Percentiles rank a stretch among this genome's conserved stretches.
Evolutionary conservation across 352 stramenopile species (phyloP).

Genomic region (Stramenopiles sp.): DNA sequence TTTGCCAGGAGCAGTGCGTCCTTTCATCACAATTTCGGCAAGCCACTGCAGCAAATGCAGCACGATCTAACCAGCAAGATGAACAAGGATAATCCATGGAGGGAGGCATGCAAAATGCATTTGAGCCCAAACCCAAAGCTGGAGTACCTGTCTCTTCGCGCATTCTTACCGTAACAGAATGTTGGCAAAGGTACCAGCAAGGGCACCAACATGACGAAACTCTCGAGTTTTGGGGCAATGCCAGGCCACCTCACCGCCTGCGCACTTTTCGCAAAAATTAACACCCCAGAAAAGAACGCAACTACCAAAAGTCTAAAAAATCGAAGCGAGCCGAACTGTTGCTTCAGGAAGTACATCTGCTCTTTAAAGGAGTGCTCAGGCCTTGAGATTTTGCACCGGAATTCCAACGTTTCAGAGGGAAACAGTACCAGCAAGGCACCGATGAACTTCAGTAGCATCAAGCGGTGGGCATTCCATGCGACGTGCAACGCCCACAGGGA

Average conservation of each 20-base stretch:
- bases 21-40: too few relatives aligned
- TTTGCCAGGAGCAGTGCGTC: too few relatives aligned
- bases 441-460: neutral
- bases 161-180: too few relatives aligned
- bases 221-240: neutral
- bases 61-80: too few relatives aligned
- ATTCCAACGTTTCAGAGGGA: neutral
- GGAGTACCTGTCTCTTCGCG: too few relatives aligned
- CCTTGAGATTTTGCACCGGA: neutral
- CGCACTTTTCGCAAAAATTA: neutral
- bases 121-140: too few relatives aligned
- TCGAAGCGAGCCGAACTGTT: neutral
- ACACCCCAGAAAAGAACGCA: neutral
- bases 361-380: neutral
- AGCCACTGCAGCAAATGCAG: too few relatives aligned
- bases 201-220: neutral
- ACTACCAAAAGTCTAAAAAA: too few relatives aligned
- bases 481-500: neutral
- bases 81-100: too few relatives aligned
- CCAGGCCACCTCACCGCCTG: neutral
- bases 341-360: neutral
- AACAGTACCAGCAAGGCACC: constrained; percentile 4
- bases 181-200: neutral
- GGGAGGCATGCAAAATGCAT: too few relatives aligned
- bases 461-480: neutral